Percentiles rank a stretch among this genome's conserved stretches.
Evolutionary conservation across 768 basidiomycete genomes (phyloP).

Genomic region (Gloeopeniophorella convolvens): DNA sequence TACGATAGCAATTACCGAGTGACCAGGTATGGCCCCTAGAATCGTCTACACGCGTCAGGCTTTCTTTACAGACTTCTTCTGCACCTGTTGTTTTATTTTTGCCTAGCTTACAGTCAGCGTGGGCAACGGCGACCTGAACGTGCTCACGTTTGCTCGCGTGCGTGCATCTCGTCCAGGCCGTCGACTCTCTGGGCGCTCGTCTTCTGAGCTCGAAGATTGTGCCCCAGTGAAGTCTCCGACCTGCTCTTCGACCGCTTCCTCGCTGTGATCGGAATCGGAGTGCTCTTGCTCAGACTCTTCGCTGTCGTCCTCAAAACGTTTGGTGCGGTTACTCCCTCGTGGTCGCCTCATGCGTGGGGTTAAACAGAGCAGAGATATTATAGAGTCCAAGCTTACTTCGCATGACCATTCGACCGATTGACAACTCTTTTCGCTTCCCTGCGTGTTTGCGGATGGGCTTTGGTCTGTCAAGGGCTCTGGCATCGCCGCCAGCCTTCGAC

Average conservation of each 20-base stretch:
- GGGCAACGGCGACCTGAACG: neutral
- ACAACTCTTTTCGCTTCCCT: conserved; percentile 49
- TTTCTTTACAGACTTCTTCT: conserved; percentile 17
- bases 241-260: conserved; percentile 19
- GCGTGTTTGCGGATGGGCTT: conserved; percentile 50
- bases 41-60: neutral
- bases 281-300: conserved; percentile 28
- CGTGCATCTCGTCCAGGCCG: conserved; percentile 29
- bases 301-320: conserved; percentile 25
- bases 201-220: conserved; percentile 19
- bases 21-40: neutral
- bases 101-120: conserved; percentile 17
- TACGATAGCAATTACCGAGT: conserved; percentile 1
- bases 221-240: conserved; percentile 1
- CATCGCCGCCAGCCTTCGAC: conserved; percentile 25
- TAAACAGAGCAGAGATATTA: conserved; percentile 1
- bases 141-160: conserved; percentile 29
- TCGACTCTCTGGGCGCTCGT: conserved; percentile 20
- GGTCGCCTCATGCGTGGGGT: conserved; percentile 10
- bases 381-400: conserved; percentile 35
- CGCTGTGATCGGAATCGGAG: conserved; percentile 17
- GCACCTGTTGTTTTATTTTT: conserved; percentile 27
- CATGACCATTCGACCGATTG: conserved; percentile 39
- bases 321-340: conserved; percentile 24
- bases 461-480: conserved; percentile 15